Base-by-base conservation (phyloP, 2,329 filamentous ascomycete genomes). In the Coleophoma eucalyptorum region DNA sequence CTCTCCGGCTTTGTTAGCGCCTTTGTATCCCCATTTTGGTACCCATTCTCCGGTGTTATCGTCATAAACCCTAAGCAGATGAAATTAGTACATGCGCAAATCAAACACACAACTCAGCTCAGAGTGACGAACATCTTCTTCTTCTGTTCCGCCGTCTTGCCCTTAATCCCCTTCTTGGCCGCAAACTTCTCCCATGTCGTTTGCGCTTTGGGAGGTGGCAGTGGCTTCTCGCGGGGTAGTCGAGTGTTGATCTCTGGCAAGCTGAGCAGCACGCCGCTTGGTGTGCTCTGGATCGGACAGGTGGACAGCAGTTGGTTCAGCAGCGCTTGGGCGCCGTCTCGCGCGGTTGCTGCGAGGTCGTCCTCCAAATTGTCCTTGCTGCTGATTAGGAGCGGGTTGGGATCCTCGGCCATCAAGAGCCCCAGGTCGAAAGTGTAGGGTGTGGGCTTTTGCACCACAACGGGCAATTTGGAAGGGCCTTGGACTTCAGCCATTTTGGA, bases 171-270 rank as follows among this genome's bases (percentile, higher is more conserved):
- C 80, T 97, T 96, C 83, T 96, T 96, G 70, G 85, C 87, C 43
- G 94, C 94, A 74, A 99, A 99, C 65, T 87, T 83, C 76, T 96
- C 87, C 94, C 94, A 99, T 70, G 91, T 96, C 52, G 93, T 97
- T 60, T 87, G 87, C 51, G 86, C 77, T 74, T 92, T 94, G 59
- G 84, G 80, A 50, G 83, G 79, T 1, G 94, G 94, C 8, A 97
- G 77, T 10, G 90, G 90, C 72, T 99, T 97, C 74, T 97, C 92
- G 61, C 94, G 87, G 20, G 94, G 94, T 4, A 97, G 78, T 1
- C 77, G 70, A 1, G 87, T 95, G 18, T 80, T 74, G 0, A 83
- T 76, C 0, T 79, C 69, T 0, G 94, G 94, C 0, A 99, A 85
- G 15, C 81, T 77, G 49, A 97, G 83, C 46, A 93, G 82, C 2